Evolutionary conservation across 768 basidiomycete genomes (phyloP).

Genomic region (Galerina sulciceps): DNA sequence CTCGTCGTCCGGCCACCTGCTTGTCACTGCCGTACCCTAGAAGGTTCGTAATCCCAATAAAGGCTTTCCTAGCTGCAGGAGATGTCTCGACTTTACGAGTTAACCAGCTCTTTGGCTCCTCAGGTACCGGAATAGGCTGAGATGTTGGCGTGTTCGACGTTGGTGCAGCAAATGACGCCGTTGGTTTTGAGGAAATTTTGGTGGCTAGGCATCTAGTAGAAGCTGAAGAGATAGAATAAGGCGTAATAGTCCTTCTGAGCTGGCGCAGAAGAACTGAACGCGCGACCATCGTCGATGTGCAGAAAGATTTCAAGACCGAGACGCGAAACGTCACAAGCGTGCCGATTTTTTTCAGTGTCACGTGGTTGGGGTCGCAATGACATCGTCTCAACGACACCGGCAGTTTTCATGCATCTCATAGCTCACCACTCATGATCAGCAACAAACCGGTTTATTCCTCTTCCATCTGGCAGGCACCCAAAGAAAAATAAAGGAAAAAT

Average conservation of each 20-base stretch:
- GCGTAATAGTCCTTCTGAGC: background rate
- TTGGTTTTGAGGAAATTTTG: background rate
- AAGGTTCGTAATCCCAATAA: conserved; percentile 49
- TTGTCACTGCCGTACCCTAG: conserved; percentile 67
- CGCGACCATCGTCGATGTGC: conserved; percentile 11
- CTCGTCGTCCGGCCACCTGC: conserved; percentile 64
- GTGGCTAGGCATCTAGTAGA: background rate
- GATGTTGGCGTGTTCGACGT: no score
- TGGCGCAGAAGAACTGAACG: conserved; percentile 14
- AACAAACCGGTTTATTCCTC: no score
- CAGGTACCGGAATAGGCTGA: background rate
- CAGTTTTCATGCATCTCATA: no score
- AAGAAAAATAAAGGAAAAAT: no score
- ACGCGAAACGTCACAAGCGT: no score
- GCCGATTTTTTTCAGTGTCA: no score
- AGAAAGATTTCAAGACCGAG: background rate
- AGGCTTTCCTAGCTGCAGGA: conserved; percentile 46
- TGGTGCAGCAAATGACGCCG: background rate
- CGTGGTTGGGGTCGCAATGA: no score
- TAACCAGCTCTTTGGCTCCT: conserved; percentile 45
- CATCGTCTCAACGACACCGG: no score
- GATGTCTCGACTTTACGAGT: conserved; percentile 56
- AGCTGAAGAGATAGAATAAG: background rate
- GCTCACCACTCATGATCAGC: no score
- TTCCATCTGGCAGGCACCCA: no score